phyloP scores from a whole-genome alignment of 768 basidiomycete genomes.

The Calocybe indica region DNA sequence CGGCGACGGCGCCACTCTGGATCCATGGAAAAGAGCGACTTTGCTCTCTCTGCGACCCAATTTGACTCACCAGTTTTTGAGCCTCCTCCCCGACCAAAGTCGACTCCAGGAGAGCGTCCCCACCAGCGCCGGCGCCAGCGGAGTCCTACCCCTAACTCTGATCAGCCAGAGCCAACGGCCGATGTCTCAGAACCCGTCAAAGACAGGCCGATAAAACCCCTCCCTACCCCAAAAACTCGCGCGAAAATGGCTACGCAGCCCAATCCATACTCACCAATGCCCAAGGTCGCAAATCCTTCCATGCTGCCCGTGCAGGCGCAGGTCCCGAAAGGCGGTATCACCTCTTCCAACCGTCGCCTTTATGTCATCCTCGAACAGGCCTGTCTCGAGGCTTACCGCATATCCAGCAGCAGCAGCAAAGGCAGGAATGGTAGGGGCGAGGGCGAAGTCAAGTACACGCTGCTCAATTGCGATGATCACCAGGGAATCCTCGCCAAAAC shows the following conservation, averaged over 20 bases:
- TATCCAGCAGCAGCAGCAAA: constrained; percentile 58
- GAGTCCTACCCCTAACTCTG: constrained; percentile 31
- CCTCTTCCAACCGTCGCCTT: constrained; percentile 56
- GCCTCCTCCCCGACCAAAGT: constrained; percentile 68
- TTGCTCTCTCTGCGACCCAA: constrained; percentile 14
- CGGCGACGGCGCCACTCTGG: constrained; percentile 65
- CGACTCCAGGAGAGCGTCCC: constrained; percentile 62
- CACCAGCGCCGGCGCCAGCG: constrained; percentile 40
- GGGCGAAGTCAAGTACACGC: constrained; percentile 88
- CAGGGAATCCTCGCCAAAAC: constrained; percentile 98
- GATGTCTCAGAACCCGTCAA: constrained; percentile 17
- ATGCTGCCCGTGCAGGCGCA: constrained; percentile 83
- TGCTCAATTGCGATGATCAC: constrained; percentile 98
- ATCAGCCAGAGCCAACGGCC: constrained; percentile 27
- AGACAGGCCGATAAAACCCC: constrained; percentile 59
- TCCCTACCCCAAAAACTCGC: constrained; percentile 49
- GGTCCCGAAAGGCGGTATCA: constrained; percentile 52
- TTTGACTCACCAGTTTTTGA: constrained; percentile 22
- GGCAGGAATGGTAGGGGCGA: constrained; percentile 52
- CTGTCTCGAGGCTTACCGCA: constrained; percentile 91
- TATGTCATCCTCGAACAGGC: constrained; percentile 93
- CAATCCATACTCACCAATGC: constrained; percentile 39
- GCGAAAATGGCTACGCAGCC: constrained; percentile 34
- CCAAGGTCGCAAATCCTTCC: constrained; percentile 57
- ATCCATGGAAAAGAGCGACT: constrained; percentile 34